phyloP scores from a whole-genome alignment of 345 rosid genomes.

The Rhizophora mangle region DNA sequence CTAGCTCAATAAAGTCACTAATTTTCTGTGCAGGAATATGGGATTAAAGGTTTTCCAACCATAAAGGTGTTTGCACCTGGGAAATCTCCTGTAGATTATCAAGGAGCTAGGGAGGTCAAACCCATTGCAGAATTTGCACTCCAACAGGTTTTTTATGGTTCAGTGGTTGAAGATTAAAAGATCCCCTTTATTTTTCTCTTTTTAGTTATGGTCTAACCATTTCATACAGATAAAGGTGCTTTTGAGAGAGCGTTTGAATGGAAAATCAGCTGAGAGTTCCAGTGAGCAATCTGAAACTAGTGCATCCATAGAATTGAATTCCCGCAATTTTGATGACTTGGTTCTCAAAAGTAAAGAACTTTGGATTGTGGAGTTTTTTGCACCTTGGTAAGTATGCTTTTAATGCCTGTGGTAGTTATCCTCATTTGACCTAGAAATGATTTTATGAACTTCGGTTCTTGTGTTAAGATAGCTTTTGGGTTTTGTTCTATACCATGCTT shows the following conservation, averaged over 20 bases:
- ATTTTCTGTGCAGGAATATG: conserved; percentile 64
- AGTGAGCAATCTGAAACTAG: conserved; percentile 77
- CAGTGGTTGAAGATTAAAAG: background rate
- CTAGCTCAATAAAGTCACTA: background rate
- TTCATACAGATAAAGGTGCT: conserved; percentile 61
- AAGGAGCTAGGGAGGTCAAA: conserved; percentile 91
- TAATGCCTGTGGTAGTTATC: background rate
- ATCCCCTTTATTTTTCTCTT: background rate
- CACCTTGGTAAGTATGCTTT: conserved; percentile 72
- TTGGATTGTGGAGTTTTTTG: conserved; percentile 94
- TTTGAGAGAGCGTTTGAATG: conserved; percentile 77
- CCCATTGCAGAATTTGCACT: conserved; percentile 70
- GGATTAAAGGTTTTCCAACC: conserved; percentile 87
- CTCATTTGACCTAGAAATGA: background rate
- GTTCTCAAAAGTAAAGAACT: conserved; percentile 85
- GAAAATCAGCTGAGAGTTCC: conserved; percentile 72
- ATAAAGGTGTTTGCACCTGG: conserved; percentile 88
- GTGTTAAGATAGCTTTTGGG: background rate
- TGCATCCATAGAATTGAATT: conserved; percentile 66
- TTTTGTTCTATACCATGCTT: background rate
- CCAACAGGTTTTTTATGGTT: conserved; percentile 53
- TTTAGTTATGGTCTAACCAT: conserved; percentile 8
- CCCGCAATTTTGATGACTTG: conserved; percentile 79
- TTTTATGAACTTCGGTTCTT: background rate
- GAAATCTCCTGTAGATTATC: conserved; percentile 81